Evolutionary conservation across 1,139 yeast genomes (phyloP), one percentile per base, ranked within the genome.

Genomic region (Scheffersomyces segobiensis): DNA sequence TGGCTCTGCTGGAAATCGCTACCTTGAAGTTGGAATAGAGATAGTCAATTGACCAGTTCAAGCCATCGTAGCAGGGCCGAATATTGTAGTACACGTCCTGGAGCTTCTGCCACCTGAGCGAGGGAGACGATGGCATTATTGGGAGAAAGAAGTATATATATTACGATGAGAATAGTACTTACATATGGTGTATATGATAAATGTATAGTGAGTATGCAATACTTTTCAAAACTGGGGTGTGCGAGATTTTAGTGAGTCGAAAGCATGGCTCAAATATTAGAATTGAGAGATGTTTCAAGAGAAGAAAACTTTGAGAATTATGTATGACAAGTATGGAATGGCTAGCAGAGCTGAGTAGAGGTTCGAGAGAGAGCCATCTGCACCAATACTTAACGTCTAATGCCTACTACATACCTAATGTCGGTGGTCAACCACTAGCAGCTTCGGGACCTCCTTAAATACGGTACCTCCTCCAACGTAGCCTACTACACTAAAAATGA

Each of bases 391-490:
- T 80, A 53, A 71, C 69, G 49, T 79, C 83, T 5, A 70, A 72
- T 56, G 83, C 83, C 6, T 62, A 59, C 20, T 80, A 79, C 62
- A 68, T 78, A 18, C 64, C 79, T 20, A 68, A 68, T 52, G 69
- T 78, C 8, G 68, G 69, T 24, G 20, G 78, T 73, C 52, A 86
- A 87, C 62, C 98, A 93, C 76, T 93, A 97, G 97, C 98, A 93
- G 71, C 77, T 93, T 51, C 80, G 97, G 54, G 96, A 93, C 68
- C 80, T 93, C 66, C 76, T 92, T 22, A 86, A 88, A 64, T 74
- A 72, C 48, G 78, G 78, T 58, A 64, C 67, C 47, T 50, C 60
- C 3, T 62, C 66, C 8, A 76, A 79, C 42, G 64, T 66, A 17
- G 64, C 78, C 8, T 78, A 69, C 62, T 79, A 72, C 60, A 77